Conservation (phyloP, 495 filamentous ascomycete genomes). For the Neurospora cerealis region DNA sequence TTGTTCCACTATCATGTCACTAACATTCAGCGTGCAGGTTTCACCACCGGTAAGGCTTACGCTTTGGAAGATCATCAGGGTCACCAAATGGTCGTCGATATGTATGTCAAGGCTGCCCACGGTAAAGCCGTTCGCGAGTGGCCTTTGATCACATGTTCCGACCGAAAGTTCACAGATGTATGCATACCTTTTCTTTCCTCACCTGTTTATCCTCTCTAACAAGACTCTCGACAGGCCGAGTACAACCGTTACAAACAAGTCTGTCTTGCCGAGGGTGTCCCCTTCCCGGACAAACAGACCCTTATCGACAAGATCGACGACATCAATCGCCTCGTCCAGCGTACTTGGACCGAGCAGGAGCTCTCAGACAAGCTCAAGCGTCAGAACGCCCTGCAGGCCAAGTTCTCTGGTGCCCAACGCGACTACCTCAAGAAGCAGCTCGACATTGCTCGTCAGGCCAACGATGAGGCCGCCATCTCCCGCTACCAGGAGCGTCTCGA, state of each 20-base stretch:
- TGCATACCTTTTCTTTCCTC: conserved; percentile 7
- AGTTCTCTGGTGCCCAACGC: conserved; percentile 53
- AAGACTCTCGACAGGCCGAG: conserved; percentile 49
- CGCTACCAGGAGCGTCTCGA: conserved; percentile 58
- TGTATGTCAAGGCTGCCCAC: conserved; percentile 62
- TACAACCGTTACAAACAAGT: conserved; percentile 73
- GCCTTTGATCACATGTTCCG: conserved; percentile 76
- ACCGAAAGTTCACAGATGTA: conserved; percentile 65
- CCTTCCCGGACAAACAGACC: conserved; percentile 56
- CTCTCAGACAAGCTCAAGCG: conserved; percentile 65
- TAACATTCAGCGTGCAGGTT: conserved; percentile 37
- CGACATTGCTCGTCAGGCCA: conserved; percentile 51
- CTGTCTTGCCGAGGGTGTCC: conserved; percentile 57
- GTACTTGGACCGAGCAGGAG: conserved; percentile 69
- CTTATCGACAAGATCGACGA: conserved; percentile 64
- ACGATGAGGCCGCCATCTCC: conserved; percentile 50
- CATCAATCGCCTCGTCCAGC: conserved; percentile 70
- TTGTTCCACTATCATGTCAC: not conserved
- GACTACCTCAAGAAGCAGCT: conserved; percentile 50
- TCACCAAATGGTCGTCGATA: conserved; percentile 61
- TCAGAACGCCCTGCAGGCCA: conserved; percentile 49
- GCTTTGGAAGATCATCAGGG: conserved; percentile 60
- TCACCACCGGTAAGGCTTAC: conserved; percentile 71
- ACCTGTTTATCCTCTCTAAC: not conserved
- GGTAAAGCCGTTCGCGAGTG: conserved; percentile 69